Evolutionary conservation across 2,329 filamentous ascomycete genomes (phyloP).

Genomic region (Bretziella fagacearum): DNA sequence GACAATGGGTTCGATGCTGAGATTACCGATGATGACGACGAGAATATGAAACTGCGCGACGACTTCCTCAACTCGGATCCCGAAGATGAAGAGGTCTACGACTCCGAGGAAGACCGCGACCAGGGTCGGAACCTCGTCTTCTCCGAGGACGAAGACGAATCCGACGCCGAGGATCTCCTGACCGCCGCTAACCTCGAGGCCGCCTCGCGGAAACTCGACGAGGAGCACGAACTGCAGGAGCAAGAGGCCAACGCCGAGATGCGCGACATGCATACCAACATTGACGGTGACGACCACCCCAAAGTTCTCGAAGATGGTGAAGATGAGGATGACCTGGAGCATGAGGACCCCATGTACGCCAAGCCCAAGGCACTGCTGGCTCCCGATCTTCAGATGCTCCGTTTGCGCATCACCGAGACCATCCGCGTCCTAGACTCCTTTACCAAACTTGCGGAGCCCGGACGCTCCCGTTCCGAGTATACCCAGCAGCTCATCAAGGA

Average conservation of each 20-base stretch:
- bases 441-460: conserved; percentile 59
- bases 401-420: conserved; percentile 80
- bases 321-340: conserved; percentile 42
- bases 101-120: conserved; percentile 50
- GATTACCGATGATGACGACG: conserved; percentile 27
- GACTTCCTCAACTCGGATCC: conserved; percentile 32
- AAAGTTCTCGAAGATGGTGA: conserved; percentile 39
- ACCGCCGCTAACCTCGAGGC: conserved; percentile 95
- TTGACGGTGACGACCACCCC: conserved; percentile 52
- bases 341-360: conserved; percentile 39
- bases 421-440: conserved; percentile 85
- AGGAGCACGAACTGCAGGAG: conserved; percentile 57
- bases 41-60: conserved; percentile 30
- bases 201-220: conserved; percentile 69
- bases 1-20: conserved; percentile 27
- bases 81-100: conserved; percentile 40
- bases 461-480: conserved; percentile 74
- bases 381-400: conserved; percentile 76
- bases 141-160: conserved; percentile 85
- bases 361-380: conserved; percentile 52
- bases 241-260: conserved; percentile 74
- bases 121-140: conserved; percentile 53
- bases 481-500: conserved; percentile 74
- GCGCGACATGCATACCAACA: conserved; percentile 87
- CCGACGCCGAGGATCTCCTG: conserved; percentile 73